Percentiles rank a stretch among this genome's conserved stretches.
Evolutionary conservation across 2,329 filamentous ascomycete genomes (phyloP).

Genomic region (Beauveria rudraprayagi): DNA sequence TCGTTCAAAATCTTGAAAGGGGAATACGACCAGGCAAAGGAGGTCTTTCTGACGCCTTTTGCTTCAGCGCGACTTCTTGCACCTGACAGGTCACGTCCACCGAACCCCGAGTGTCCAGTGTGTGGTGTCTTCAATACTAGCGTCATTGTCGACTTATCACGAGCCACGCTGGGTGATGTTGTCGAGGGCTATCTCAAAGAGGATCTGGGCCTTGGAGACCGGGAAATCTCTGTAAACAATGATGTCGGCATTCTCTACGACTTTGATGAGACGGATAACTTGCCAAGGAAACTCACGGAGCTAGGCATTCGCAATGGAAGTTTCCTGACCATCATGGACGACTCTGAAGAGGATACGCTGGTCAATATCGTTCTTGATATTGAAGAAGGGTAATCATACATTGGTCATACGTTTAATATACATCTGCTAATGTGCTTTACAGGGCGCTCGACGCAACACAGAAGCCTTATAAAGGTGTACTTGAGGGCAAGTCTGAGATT

Average conservation of each 20-base stretch:
- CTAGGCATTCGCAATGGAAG: conserved; percentile 66
- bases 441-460: conserved; percentile 37
- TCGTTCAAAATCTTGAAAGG: conserved; percentile 81
- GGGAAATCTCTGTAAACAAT: conserved; percentile 69
- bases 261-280: conserved; percentile 77
- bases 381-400: conserved; percentile 46
- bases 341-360: conserved; percentile 63
- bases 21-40: conserved; percentile 63
- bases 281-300: conserved; percentile 69
- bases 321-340: conserved; percentile 79
- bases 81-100: conserved; percentile 47
- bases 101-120: conserved; percentile 75
- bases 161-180: conserved; percentile 70
- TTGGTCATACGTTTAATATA: neutral
- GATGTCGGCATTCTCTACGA: conserved; percentile 79
- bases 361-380: conserved; percentile 74
- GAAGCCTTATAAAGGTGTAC: conserved; percentile 46
- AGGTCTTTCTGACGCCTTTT: conserved; percentile 75
- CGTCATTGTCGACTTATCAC: conserved; percentile 58
- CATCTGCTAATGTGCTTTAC: conserved; percentile 20
- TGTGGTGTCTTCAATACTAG: conserved; percentile 68
- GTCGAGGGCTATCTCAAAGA: conserved; percentile 65
- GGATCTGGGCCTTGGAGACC: conserved; percentile 67
- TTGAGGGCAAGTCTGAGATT: conserved; percentile 38
- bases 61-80: conserved; percentile 50